Base-by-base conservation (phyloP, 495 filamentous ascomycete genomes). In the Hypoxylon subgilvum region DNA sequence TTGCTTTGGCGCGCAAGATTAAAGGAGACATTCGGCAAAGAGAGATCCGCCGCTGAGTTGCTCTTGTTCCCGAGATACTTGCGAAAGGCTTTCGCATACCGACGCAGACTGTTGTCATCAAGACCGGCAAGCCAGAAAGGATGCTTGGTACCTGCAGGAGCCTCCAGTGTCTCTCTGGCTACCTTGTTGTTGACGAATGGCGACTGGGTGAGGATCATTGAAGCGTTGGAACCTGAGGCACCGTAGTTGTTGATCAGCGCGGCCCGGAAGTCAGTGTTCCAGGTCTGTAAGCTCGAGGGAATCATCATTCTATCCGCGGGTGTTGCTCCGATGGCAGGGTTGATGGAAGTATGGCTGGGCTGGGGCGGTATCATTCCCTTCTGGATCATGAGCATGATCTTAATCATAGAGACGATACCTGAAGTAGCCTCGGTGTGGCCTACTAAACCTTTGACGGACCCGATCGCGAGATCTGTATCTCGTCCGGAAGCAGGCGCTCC, bases 231-330 rank as follows among this genome's bases (percentile, higher is more conserved):
- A 1, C 81, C 80, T 0, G 76, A 71, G 0, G 79, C 81, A 2
- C 81, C 81, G 41, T 84, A 84, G 49, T 78, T 82, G 53, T 78
- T 82, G 38, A 86, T 74, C 1, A 80, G 36, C 0, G 77, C 82
- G 0, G 66, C 73, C 2, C 69, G 57, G 23, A 70, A 72, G 1
- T 52, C 44, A 0, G 44, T 61, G 2, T 66, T 50, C 79, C 78
- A 82, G 5, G 56, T 47, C 12, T 43, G 50, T 1, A 73, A 2
- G 9, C 42, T 53, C 0, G 56, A 75, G 0, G 65, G 32, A 19
- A 85, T 75, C 6, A 59, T 57, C 16, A 83, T 75, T 2, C 61
- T 70, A 40, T 80, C 77, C 10, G 65, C 22, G 4, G 52, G 47
- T 0, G 57, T 49, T 2, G 69, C 32, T 1, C 55, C 28, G 9